Evolutionary conservation across 164 flowering plant species (phyloP), one percentile per base, ranked within the genome.

Genomic region (Magnolia kwangsiensis): DNA sequence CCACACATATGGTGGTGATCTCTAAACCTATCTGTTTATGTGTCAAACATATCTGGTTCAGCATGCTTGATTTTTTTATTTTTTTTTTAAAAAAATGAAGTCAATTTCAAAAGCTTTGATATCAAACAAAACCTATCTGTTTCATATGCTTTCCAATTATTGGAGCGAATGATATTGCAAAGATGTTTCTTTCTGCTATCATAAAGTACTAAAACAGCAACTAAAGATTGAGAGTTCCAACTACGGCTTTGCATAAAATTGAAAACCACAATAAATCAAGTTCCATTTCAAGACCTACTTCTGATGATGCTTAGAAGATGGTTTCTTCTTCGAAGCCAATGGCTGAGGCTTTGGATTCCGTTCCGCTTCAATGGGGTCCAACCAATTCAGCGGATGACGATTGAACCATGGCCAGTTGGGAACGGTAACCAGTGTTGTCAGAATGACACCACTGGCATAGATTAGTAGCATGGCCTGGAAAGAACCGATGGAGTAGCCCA

Each of bases 371-470:
- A 78, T 74, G 0, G 98, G 88, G 70, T 93, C 97, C 84, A 93
- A 80, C 98, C 98, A 93, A 23, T 87, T 87, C 73, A 95, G 89
- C 8, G 93, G 92, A 79, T 95, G 88, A 77, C 90, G 89, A 78
- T 95, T 93, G 82, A 87, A 95, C 86, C 84, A 88, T 16, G 97
- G 97, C 99, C 99, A 95, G 70, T 93, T 89, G 13, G 99, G 99
- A 58, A 93, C 83, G 63, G 95, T 90, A 31, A 92, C 55, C 77
- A 95, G 74, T 2, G 91, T 82, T 11, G 97, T 93, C 69, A 95
- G 81, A 68, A 86, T 81, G 63, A 91, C 95, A 51, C 99, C 99
- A 4, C 82, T 90, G 19, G 90, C 92, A 23, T 88, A 95, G 31
- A 88, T 77, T 2, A 86, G 71, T 13, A 92, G 73, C 99, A 95